These are phyloP conservation scores for Inonotus obliquus DNA, from an alignment of 1,284 basidiomycete genomes.

Conservation along the genomic window DNA sequence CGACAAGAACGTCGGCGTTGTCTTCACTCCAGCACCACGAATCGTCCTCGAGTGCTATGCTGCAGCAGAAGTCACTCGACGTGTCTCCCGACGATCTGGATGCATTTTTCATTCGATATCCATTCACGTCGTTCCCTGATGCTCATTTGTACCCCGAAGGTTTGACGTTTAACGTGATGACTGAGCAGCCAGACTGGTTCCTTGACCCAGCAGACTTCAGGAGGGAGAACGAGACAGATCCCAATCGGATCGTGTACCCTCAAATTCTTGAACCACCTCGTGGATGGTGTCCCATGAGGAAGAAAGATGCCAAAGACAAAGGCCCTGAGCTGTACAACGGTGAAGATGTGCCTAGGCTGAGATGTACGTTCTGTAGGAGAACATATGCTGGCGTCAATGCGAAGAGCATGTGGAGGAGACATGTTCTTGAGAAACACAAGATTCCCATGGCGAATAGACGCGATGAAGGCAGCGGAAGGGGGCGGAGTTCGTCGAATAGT, in stretches of 20 bases:
- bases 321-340: neutral
- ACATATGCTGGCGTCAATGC: conserved; percentile 79
- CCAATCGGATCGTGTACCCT: conserved; percentile 59
- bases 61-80: conserved; percentile 56
- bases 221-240: conserved; percentile 41
- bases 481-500: conserved; percentile 58
- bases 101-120: conserved; percentile 64
- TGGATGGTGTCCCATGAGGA: conserved; percentile 76
- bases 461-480: conserved; percentile 49
- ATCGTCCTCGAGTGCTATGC: conserved; percentile 30
- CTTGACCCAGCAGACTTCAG: conserved; percentile 62
- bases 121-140: conserved; percentile 60
- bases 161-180: conserved; percentile 61
- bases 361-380: conserved; percentile 76
- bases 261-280: conserved; percentile 70
- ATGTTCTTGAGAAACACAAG: conserved; percentile 82
- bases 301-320: conserved; percentile 63
- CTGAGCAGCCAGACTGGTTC: conserved; percentile 72
- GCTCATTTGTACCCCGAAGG: conserved; percentile 58
- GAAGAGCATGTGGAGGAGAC: conserved; percentile 82
- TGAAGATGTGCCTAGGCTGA: conserved; percentile 65
- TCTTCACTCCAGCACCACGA: conserved; percentile 26
- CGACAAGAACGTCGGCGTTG: conserved; percentile 20
- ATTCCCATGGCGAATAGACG: conserved; percentile 80
- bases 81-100: conserved; percentile 56